Evolutionary conservation across 1,284 basidiomycete genomes (phyloP), one percentile per base, ranked within the genome.

Genomic region (Ceratobasidium papillatum): DNA sequence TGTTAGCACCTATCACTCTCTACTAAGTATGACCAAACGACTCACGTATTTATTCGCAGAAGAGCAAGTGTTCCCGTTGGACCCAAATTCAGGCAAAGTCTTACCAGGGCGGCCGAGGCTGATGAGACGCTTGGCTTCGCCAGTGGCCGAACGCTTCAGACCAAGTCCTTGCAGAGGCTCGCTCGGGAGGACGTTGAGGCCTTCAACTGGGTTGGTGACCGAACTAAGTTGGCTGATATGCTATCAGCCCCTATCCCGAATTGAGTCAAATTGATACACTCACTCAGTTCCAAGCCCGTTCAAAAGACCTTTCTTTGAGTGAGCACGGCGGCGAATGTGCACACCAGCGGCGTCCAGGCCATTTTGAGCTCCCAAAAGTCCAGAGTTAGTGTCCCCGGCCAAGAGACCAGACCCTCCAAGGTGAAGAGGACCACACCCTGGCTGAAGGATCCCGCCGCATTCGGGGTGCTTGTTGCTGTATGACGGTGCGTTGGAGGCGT

Each of bases 31-130:
- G 22, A n/a, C 14, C 11, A 47, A 43, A 17, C n/a, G 12, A 58
- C 68, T 59, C 3, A 71, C 68, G 34, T 71, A 71, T 56, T 41
- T 54, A 11, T 54, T 38, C 14, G 52, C 68, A 36, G 68, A 8
- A 4, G 54, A 14, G 22, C 68, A 71, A 2, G 51, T 56, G 27
- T 59, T 43, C 17, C n/a, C 68, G 22, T 61, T 49, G 25, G 54
- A 38, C 9, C 25, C 25, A 19, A 59, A 61, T 8, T 56, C 68
- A 47, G 36, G 38, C 11, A 36, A 14, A 8, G 41, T 47, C 25
- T 45, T 47, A 14, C 61, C 43, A 22, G 68, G 68, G n/a, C 43
- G 68, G 17, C 56, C 68, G 49, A 71, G 43, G 45, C 8, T 61
- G 56, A 71, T 41, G 52, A 71, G 41, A 27, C 54, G 34, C 30